Base-by-base conservation (phyloP, 768 basidiomycete genomes). In the Brasilioporus rufonigricans region DNA sequence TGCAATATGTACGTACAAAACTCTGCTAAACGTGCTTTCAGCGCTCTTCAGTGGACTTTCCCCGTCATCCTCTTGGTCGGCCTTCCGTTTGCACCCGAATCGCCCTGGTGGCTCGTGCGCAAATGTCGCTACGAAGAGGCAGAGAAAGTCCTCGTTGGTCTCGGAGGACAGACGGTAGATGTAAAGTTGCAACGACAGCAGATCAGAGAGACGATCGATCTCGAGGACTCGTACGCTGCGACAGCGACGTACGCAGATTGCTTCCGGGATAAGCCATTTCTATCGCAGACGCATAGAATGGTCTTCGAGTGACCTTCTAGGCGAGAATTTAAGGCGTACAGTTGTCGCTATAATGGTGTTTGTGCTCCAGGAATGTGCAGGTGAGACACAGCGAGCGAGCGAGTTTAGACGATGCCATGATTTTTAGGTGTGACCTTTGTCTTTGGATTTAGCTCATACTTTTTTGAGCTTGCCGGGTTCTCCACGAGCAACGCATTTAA, bases 381-480 rank as follows among this genome's bases (percentile, higher is more conserved):
- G 68, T 67, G 32, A 52, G 50, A 10, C 13, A 47, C 9, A 14
- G 0, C 9, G 7, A n/a, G 8, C 3, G 4, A 36, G 39, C 19
- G 11, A 3, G 31, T 21, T 1, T 39, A 8, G n/a, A 12, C 39
- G 46, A 45, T 3, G 10, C 40, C 14, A 1, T 18, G 38, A 21
- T 44, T 46, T 38, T 40, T 21, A 68, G 67, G 67, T 31, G 63
- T 67, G 2, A 59, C 63, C 31, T 69, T 68, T 48, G 60, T 68
- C 7, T 50, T 68, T 49, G 62, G 65, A n/a, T 69, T 47, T 47
- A 65, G 67, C 14, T 65, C 64, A 44, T 73, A 73, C 63, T 72
- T 73, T 56, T 72, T 73, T 35, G 69, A 73, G 54, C 72, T 74
- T 33, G 64, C 72, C 14, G 68, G 72, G 24, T 72, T 73, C 47